Evolutionary conservation across 352 stramenopile genomes (phyloP).

Genomic region (Globisporangium parvum): DNA sequence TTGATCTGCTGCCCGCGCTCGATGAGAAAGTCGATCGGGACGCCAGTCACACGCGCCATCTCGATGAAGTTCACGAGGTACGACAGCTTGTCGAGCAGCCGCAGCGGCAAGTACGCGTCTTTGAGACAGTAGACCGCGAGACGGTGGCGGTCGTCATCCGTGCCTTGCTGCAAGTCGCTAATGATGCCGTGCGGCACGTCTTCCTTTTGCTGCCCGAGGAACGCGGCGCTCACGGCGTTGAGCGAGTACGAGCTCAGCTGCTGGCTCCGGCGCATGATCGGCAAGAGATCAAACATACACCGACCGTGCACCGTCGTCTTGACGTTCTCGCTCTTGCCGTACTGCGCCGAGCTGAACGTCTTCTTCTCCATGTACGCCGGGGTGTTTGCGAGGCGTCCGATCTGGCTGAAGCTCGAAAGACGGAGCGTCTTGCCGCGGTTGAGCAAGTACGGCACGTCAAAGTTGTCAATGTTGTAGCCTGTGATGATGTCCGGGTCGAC

Average conservation of each 20-base stretch:
- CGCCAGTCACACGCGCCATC: slow-evolving; percentile 98
- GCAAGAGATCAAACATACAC: slow-evolving; percentile 98
- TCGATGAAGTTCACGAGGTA: slow-evolving; percentile 99
- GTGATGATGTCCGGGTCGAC: slow-evolving; percentile 99
- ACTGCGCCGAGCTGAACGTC: slow-evolving; percentile 96
- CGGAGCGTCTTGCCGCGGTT: slow-evolving; percentile 95
- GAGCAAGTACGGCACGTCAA: slow-evolving; percentile 99
- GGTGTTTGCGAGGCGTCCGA: slow-evolving; percentile 87
- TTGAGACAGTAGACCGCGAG: slow-evolving; percentile 99
- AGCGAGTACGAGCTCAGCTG: slow-evolving; percentile 99
- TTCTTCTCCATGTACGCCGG: slow-evolving; percentile 95
- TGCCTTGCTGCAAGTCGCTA: slow-evolving; percentile 90
- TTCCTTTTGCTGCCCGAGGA: slow-evolving; percentile 98
- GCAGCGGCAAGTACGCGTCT: slow-evolving; percentile 95
- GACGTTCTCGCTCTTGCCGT: slow-evolving; percentile 97
- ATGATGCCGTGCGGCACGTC: slow-evolving; percentile 99
- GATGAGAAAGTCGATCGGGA: slow-evolving; percentile 97
- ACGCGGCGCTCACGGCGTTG: slow-evolving; percentile 97
- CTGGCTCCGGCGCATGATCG: slow-evolving; percentile 99
- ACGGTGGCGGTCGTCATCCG: slow-evolving; percentile 95
- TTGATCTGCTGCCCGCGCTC: slow-evolving; percentile 98
- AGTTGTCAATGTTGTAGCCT: slow-evolving; percentile 99
- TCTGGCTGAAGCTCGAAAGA: slow-evolving; percentile 61
- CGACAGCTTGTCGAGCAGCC: slow-evolving; percentile 97
- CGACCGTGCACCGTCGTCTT: slow-evolving; percentile 98